Evolutionary conservation across 2,329 filamentous ascomycete species (phyloP), one percentile per base, ranked within the genome.

Genomic region (Hypoxylon sp.): DNA sequence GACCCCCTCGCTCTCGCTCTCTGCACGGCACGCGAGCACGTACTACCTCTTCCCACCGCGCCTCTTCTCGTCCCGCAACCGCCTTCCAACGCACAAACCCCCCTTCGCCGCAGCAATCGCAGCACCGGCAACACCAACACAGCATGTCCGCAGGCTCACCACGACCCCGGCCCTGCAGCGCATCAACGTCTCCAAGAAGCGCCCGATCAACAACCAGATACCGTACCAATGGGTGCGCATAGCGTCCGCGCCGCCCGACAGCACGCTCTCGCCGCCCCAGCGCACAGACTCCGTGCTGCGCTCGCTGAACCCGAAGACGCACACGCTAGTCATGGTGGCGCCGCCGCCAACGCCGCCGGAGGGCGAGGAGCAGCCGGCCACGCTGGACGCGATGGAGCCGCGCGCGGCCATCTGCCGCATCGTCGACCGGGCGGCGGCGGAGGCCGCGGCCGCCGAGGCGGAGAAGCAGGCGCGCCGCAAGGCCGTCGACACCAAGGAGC

Each of bases 401-500:
- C 53, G 50, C 75, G 76, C 22, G 12, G 88, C 92, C 1, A 83
- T 94, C 32, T 96, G 93, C 83, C 90, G 88, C 71, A 81, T 97
- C 46, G 76, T 92, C 28, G 83, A 88, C 76, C 89, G 89, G 71
- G 77, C 78, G 46, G 84, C 81, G 32, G 83, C 81, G 32, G 12
- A 20, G 11, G 60, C 46, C 18, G 61, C 53, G n/a, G 57, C 18
- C 1, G 79, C 85, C 56, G 81, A 74, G 78, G 77, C 76, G 55
- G 78, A 79, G 64, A 78, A 82, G 69, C 76, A 78, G 51, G 70
- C 77, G 42, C 82, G 82, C 65, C 78, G 82, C 65, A 81, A 79
- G 68, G 80, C 80, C 18, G 73, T 80, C 33, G 83, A 82, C 69
- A 75, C 78, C 14, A 97, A 97, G 80, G 90, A 90, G 75, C 78